These are phyloP conservation scores for Mercurialis annua DNA, from an alignment of 345 rosid species.

Conservation along the genomic window DNA sequence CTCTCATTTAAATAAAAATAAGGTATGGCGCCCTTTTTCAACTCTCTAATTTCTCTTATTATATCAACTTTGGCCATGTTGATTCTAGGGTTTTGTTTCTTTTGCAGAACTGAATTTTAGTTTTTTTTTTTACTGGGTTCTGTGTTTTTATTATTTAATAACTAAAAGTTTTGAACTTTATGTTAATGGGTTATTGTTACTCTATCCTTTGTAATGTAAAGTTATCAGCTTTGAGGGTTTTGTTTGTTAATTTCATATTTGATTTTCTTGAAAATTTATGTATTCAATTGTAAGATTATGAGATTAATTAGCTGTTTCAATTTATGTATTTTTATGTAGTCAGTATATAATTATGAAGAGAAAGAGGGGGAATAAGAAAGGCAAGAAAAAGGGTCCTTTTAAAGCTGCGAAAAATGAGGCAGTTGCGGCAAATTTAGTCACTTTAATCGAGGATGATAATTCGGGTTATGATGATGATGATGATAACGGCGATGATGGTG, in stretches of 20 bases:
- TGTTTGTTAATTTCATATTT: not conserved
- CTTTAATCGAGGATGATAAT: slow-evolving; percentile 12
- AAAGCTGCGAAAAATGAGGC: slow-evolving; percentile 3
- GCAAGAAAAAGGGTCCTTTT: slow-evolving; percentile 11
- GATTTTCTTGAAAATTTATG: not conserved
- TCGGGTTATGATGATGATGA: slow-evolving; percentile 12
- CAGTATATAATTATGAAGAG: slow-evolving; percentile 22
- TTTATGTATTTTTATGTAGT: not conserved
- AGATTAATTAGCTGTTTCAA: not conserved
- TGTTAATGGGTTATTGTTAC: not conserved
- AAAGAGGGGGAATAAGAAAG: slow-evolving; percentile 29
- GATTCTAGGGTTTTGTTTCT: slow-evolving; percentile 7
- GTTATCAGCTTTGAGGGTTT: not conserved
- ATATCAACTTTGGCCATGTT: not conserved
- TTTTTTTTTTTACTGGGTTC: not conserved
- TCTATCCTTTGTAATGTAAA: not conserved
- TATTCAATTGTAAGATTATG: not conserved
- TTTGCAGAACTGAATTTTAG: not conserved
- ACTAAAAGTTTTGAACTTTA: not conserved
- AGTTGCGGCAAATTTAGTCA: slow-evolving; percentile 4
- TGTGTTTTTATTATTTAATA: not conserved
- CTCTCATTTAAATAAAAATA: not conserved
- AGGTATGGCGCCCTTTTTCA: not conserved
- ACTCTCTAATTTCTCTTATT: not conserved
- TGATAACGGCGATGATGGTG: not conserved